phyloP scores from a whole-genome alignment of 192 early-diverging fungal genomes.

The Neocallimastix lanati region DNA sequence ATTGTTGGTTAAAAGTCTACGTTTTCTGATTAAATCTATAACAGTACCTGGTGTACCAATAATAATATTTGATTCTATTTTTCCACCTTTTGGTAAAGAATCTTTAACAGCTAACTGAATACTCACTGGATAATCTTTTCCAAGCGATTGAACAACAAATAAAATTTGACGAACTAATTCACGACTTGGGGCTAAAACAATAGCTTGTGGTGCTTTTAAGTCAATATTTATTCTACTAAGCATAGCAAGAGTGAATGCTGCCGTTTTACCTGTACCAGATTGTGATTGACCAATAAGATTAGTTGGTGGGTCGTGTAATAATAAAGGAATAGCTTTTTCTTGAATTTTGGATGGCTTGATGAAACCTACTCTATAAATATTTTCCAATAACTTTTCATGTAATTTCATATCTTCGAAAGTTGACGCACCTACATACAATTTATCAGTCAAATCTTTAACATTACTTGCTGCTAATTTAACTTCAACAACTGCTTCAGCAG shows the following conservation, averaged over 20 bases:
- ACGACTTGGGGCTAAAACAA: slow-evolving; percentile 80
- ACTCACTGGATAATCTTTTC: slow-evolving; percentile 66
- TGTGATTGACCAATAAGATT: slow-evolving; percentile 99
- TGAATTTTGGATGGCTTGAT: slow-evolving; percentile 48
- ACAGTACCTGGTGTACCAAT: slow-evolving; percentile 93
- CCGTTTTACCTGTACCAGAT: slow-evolving; percentile 94
- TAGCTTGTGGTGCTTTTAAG: slow-evolving; percentile 50
- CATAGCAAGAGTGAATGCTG: slow-evolving; percentile 86
- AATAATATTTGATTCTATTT: slow-evolving; percentile 50
- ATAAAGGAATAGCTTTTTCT: slow-evolving; percentile 75
- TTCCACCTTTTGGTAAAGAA: slow-evolving; percentile 19
- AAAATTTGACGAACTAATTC: slow-evolving; percentile 50
- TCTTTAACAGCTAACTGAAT: slow-evolving; percentile 68
- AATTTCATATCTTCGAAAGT: slow-evolving; percentile 34
- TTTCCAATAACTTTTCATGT: slow-evolving; percentile 62
- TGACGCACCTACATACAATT: not conserved
- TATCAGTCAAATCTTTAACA: not conserved
- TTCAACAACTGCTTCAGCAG: not conserved
- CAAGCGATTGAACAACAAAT: slow-evolving; percentile 77
- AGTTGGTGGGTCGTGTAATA: slow-evolving; percentile 66
- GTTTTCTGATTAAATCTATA: slow-evolving; percentile 44
- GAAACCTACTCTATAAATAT: slow-evolving; percentile 72
- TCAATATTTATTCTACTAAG: slow-evolving; percentile 63
- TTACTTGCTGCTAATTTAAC: not conserved
- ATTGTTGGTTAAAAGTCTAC: slow-evolving; percentile 32